A percentile compares a stretch with the other conserved stretches of the same genome.
phyloP scores from a whole-genome alignment of 371 early-diverging fungal species.

The Apophysomyces ossiformis region DNA sequence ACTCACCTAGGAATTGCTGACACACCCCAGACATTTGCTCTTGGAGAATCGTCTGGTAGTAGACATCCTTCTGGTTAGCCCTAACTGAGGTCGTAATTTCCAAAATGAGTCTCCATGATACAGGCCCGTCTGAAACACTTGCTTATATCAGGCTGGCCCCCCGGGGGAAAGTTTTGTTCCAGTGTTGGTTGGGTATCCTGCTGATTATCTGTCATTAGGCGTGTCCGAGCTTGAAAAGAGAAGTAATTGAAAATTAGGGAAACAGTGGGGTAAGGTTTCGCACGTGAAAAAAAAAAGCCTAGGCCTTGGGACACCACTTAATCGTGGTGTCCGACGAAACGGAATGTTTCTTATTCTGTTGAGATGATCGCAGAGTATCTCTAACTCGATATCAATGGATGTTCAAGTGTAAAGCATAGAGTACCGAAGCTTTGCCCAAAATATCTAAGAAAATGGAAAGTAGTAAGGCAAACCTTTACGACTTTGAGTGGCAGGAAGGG shows the following conservation, averaged over 20 bases:
- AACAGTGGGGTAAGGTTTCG: conserved; percentile 2
- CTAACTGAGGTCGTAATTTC: conserved; percentile 58
- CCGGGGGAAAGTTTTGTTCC: conserved; percentile 64
- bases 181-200: conserved; percentile 15
- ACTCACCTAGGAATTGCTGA: conserved; percentile 65
- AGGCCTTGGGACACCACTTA: no score
- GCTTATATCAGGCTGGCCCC: conserved; percentile 85
- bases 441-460: no score
- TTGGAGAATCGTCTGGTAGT: conserved; percentile 71
- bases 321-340: no score
- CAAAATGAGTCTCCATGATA: not conserved
- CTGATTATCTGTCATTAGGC: conserved; percentile 13
- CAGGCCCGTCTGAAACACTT: conserved; percentile 15
- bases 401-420: no score
- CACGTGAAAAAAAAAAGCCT: no score
- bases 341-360: no score
- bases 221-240: not conserved
- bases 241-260: not conserved
- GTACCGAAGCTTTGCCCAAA: no score
- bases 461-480: no score
- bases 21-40: conserved; percentile 67
- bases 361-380: no score
- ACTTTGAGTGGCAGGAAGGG: no score
- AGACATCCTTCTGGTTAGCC: conserved; percentile 86
- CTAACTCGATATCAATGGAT: no score